phyloP scores from a whole-genome alignment of 805 yeast species.

The Wickerhamiella lipophila region DNA sequence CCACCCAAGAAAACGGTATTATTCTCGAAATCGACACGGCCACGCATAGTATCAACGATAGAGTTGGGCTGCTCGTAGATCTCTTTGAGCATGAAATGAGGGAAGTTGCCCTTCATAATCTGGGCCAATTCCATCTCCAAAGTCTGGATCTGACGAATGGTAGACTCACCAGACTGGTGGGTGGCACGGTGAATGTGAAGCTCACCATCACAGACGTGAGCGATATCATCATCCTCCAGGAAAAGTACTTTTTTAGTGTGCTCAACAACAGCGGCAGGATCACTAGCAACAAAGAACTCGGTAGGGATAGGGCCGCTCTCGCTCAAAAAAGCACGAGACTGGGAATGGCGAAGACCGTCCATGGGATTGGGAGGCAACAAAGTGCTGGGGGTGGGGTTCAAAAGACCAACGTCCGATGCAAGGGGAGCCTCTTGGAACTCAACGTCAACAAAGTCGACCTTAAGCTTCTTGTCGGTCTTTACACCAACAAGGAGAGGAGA shows the following conservation, averaged over 20 bases:
- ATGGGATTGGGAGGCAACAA: slow-evolving; percentile 39
- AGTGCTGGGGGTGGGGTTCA: slow-evolving; percentile 19
- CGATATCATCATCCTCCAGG: slow-evolving; percentile 96
- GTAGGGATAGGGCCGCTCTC: slow-evolving; percentile 94
- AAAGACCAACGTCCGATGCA: slow-evolving; percentile 17
- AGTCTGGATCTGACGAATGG: slow-evolving; percentile 91
- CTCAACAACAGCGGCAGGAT: slow-evolving; percentile 91
- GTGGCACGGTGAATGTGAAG: slow-evolving; percentile 95
- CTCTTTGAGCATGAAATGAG: slow-evolving; percentile 97
- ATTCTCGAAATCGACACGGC: slow-evolving; percentile 87
- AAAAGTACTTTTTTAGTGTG: slow-evolving; percentile 95
- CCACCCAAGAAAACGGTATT: slow-evolving; percentile 78
- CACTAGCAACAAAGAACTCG: slow-evolving; percentile 91
- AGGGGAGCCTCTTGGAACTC: slow-evolving; percentile 65
- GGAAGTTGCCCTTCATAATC: slow-evolving; percentile 94
- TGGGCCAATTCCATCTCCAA: slow-evolving; percentile 93
- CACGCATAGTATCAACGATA: slow-evolving; percentile 97
- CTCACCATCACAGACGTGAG: slow-evolving; percentile 96
- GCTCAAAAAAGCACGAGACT: slow-evolving; percentile 90
- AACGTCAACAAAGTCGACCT: slow-evolving; percentile 96
- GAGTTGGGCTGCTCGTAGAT: slow-evolving; percentile 98
- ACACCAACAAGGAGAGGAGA: slow-evolving; percentile 96
- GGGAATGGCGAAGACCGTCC: slow-evolving; percentile 68
- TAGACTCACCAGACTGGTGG: slow-evolving; percentile 67
- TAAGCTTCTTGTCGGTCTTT: slow-evolving; percentile 80